A percentile compares a stretch with the other conserved stretches of the same genome.
phyloP scores from a whole-genome alignment of 768 basidiomycete species.

The Rhodocollybia butyracea region DNA sequence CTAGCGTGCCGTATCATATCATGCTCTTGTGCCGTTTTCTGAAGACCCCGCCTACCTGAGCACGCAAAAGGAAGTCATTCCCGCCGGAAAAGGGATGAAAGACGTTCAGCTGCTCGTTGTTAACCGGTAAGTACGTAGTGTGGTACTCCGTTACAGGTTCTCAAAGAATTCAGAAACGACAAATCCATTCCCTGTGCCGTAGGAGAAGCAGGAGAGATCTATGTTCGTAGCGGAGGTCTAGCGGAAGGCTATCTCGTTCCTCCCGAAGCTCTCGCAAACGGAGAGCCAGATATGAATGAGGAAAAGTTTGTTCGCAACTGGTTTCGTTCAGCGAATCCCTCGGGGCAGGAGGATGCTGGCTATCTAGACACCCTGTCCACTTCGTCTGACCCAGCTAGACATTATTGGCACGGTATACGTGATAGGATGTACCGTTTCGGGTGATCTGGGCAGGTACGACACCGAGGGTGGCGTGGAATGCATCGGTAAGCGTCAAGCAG shows the following conservation, averaged over 20 bases:
- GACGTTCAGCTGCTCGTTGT: slow-evolving; percentile 97
- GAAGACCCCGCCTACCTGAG: slow-evolving; percentile 87
- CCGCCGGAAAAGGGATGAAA: slow-evolving; percentile 95
- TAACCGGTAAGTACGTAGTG: slow-evolving; percentile 40
- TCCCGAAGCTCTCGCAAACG: slow-evolving; percentile 76
- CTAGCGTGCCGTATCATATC: slow-evolving; percentile 93
- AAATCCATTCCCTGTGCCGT: slow-evolving; percentile 83
- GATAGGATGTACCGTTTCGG: slow-evolving; percentile 98
- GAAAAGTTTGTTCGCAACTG: slow-evolving; percentile 96
- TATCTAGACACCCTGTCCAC: slow-evolving; percentile 20
- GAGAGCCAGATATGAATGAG: slow-evolving; percentile 64
- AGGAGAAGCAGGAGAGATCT: slow-evolving; percentile 98
- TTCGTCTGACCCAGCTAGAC: slow-evolving; percentile 66
- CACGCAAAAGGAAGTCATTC: slow-evolving; percentile 96
- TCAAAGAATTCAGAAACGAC: slow-evolving; percentile 58
- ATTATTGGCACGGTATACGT: slow-evolving; percentile 91
- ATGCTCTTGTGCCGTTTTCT: slow-evolving; percentile 78
- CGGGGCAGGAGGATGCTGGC: not conserved
- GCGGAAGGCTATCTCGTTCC: slow-evolving; percentile 92
- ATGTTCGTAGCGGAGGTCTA: slow-evolving; percentile 92
- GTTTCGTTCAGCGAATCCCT: slow-evolving; percentile 51
- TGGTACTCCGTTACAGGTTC: not conserved
- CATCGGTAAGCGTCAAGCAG: slow-evolving; percentile 24
- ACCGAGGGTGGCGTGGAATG: slow-evolving; percentile 95
- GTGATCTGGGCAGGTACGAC: slow-evolving; percentile 92